Evolutionary conservation across 2,329 filamentous ascomycete genomes (phyloP), one percentile per base, ranked within the genome.

Genomic region (Monosporascus sp.): DNA sequence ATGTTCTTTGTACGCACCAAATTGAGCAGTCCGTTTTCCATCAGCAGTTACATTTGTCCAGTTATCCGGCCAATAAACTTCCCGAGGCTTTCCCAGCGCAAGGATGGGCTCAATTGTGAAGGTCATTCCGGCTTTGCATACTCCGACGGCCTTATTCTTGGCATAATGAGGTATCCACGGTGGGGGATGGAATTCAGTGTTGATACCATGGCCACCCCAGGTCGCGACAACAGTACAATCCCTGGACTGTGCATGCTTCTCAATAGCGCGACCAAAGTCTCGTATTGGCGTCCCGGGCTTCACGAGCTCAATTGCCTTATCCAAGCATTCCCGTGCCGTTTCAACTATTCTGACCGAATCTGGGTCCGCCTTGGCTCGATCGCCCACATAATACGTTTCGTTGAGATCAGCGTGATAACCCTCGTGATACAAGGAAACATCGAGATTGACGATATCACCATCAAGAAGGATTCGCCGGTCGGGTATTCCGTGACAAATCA

Each of bases 41-140:
- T 97, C 93, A 52, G 84, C 82, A 0, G 93, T 97, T 8, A 89
- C 88, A 71, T 90, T 95, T 1, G 93, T 97, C 93, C 93, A 97
- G 76, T 97, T 90, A 69, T 97, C 93, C 1, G 93, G 93, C 93
- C 93, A 97, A 0, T 91, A 96, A 68, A 92, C 89, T 69, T 97
- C 93, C 59, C 83, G 84, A 72, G 95, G 87, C 53, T 88, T 91
- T 51, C 93, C 93, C 52, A 96, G 73, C 46, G 90, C 90, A 69
- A 97, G 91, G 91, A 97, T 97, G 22, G 93, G 93, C 76, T 97
- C 93, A 55, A 97, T 97, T 0, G 93, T 97, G 67, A 97, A 97
- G 60, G 90, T 95, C 91, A 96, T 96, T 51, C 93, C 93, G 1
- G 89, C 85, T 76, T 96, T 96, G 53, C 91, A 93, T 60, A 87